Evolutionary conservation across 345 rosid genomes (phyloP), one percentile per base, ranked within the genome.

Genomic region (Citrus maxima): DNA sequence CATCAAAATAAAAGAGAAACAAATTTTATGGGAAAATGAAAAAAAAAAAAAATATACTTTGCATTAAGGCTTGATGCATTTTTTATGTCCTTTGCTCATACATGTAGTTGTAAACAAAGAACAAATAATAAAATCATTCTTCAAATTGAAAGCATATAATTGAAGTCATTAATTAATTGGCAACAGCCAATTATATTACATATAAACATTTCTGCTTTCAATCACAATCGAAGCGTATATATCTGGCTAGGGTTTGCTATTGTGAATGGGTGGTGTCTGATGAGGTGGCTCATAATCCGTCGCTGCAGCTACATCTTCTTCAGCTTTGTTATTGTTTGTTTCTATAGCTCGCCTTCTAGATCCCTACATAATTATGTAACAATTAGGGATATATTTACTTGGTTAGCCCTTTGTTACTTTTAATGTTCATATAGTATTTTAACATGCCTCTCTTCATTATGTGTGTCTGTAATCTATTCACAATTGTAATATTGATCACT

Each of bases 281-380:
- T 58, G 84, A 0, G 88, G 85, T 66, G 67, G 77, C 7, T 78
- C 84, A 67, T 85, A 85, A 79, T 84, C 85, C n/a, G 25, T 69
- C 46, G 67, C 59, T 13, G 60, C 67, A 21, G 49, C 73, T 24
- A 25, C 67, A 54, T 54, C 72, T 37, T 70, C 70, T 18, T 78
- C 2, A 51, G 54, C 72, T 22, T 75, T 49, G 35, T 65, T 18
- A n/a, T 51, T 35, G 16, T 63, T 28, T 61, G 13, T 21, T 13
- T 70, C 58, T 46, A 25, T 37, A 22, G 25, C 75, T 73, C 84
- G 34, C 62, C 67, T 80, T 54, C 81, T 77, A 42, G 63, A 73
- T 60, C 55, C 85, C 83, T 82, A 69, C 75, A 73, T 13, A 10
- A 35, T 51, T 30, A 12, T 54, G 67, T 18, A 55, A 28, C 24